Base-by-base conservation (phyloP, 2,329 filamentous ascomycete genomes). In the Podosphaera aphanis region DNA sequence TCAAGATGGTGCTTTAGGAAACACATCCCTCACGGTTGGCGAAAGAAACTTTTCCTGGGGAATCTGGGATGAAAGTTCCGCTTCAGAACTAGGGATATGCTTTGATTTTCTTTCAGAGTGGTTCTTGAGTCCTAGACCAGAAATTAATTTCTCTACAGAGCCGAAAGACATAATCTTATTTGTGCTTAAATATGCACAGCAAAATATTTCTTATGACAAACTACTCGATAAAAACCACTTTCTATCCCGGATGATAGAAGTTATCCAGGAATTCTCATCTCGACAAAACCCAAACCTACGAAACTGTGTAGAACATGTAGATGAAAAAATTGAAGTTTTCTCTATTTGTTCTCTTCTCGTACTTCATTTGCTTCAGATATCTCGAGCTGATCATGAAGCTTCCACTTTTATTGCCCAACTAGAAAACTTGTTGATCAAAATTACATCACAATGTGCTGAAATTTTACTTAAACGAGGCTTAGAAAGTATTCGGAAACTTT, bases 21-120 rank as follows among this genome's bases (percentile, higher is more conserved):
- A 21, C 3, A 46, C 20, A 20, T 20, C 37, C 5, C 16, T 47
- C 2, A 43, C 11, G 21, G 57, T 78, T 5, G 69, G 64, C 11
- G 63, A 65, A 5, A 66, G 69, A 47, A 55, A 55, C 0, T 62
- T 78, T 5, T 59, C 59, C 47, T 79, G 75, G 74, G 65, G 64
- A 6, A 40, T 51, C 2, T 79, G 75, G 74, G 62, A 73, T 50
- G 68, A 69, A 8, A 64, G 64, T 27, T 65, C 68, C 2, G 77
- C 74, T 1, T 77, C 74, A 2, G 73, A 79, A 51, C 52, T 78
- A 18, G 74, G 74, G 2, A 63, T 77, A 35, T 59, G 75, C n/a
- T 61, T 76, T 48, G 74, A 79, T 56, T 73, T 67, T 57, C 60
- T 78, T 27, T 56, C 61, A 10, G 71, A 76, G 29, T 62, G 68